These are phyloP conservation scores for Fabrea salina DNA, from an alignment of 169 alveolate species.

Conservation along the genomic window DNA sequence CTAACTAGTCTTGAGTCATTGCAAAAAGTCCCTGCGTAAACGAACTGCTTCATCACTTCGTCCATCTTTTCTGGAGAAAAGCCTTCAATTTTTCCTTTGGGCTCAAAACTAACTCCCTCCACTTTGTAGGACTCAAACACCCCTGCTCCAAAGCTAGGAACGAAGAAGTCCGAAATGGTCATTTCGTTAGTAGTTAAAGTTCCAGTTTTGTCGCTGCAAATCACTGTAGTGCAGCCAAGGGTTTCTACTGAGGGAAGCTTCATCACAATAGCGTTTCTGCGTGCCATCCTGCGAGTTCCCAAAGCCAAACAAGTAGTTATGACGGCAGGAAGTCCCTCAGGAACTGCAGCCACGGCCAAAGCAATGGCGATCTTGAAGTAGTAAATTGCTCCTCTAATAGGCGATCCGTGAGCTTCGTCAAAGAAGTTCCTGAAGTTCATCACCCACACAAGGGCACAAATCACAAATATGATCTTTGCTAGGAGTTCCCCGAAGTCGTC, in stretches of 20 bases:
- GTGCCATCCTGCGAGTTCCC: constrained; percentile 96
- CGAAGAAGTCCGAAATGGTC: constrained; percentile 81
- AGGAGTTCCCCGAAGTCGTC: constrained; percentile 94
- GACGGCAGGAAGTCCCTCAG: constrained; percentile 99
- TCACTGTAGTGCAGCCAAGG: constrained; percentile 97
- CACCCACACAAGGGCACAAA: constrained; percentile 95
- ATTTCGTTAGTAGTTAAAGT: constrained; percentile 97
- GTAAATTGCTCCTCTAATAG: constrained; percentile 94
- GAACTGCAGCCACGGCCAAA: constrained; percentile 99
- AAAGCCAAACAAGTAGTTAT: constrained; percentile 98
- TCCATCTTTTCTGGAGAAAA: background rate
- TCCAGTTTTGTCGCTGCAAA: constrained; percentile 99
- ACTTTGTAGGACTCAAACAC: constrained; percentile 30
- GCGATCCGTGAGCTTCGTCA: constrained; percentile 96
- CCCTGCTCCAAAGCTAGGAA: constrained; percentile 25
- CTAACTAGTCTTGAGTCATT: constrained; percentile 57
- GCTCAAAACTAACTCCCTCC: constrained; percentile 62
- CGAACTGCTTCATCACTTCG: constrained; percentile 36
- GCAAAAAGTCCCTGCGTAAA: constrained; percentile 47
- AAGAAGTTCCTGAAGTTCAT: constrained; percentile 94
- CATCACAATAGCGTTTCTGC: constrained; percentile 95
- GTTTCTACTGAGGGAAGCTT: constrained; percentile 97
- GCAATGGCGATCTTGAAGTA: constrained; percentile 98
- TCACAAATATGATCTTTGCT: constrained; percentile 88
- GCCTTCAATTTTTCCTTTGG: constrained; percentile 57